phyloP scores from a whole-genome alignment of 345 rosid species.

The Pistacia vera region DNA sequence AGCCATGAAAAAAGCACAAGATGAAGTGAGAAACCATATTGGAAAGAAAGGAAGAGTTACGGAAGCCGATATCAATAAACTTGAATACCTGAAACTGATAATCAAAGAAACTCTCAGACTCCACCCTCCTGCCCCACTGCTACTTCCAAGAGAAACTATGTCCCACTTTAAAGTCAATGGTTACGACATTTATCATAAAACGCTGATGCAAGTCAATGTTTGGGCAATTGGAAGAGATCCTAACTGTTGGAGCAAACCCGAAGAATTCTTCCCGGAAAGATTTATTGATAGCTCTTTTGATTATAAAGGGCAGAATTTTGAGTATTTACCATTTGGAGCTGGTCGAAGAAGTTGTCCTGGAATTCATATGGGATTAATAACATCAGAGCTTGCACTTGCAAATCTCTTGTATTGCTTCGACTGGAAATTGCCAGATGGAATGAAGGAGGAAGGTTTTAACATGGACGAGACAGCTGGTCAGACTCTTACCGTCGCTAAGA shows the following conservation, averaged over 20 bases:
- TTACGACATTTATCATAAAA: constrained; percentile 35
- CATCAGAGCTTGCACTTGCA: constrained; percentile 40
- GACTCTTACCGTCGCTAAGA: constrained; percentile 30
- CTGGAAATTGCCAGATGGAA: constrained; percentile 42
- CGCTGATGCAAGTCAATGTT: constrained; percentile 37
- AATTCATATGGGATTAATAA: constrained; percentile 26
- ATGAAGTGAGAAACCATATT: constrained; percentile 38
- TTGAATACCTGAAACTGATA: constrained; percentile 46
- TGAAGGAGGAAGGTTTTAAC: constrained; percentile 27
- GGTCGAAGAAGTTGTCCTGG: constrained; percentile 49
- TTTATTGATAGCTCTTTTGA: constrained; percentile 36
- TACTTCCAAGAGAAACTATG: constrained; percentile 49
- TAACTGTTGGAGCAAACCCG: constrained; percentile 36
- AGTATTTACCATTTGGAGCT: constrained; percentile 44
- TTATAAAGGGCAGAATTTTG: constrained; percentile 43
- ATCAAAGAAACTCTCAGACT: constrained; percentile 53
- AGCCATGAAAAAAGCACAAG: constrained; percentile 42
- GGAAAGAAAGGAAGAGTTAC: constrained; percentile 31
- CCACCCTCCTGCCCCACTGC: constrained; percentile 52
- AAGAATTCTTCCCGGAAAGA: constrained; percentile 51
- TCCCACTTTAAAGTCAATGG: constrained; percentile 38
- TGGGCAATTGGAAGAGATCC: constrained; percentile 57
- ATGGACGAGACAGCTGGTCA: constrained; percentile 45
- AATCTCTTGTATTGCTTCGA: constrained; percentile 41
- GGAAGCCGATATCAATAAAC: constrained; percentile 30